These are phyloP conservation scores for Yarrowia hollandica DNA, from an alignment of 805 yeast genomes.

Conservation along the genomic window DNA sequence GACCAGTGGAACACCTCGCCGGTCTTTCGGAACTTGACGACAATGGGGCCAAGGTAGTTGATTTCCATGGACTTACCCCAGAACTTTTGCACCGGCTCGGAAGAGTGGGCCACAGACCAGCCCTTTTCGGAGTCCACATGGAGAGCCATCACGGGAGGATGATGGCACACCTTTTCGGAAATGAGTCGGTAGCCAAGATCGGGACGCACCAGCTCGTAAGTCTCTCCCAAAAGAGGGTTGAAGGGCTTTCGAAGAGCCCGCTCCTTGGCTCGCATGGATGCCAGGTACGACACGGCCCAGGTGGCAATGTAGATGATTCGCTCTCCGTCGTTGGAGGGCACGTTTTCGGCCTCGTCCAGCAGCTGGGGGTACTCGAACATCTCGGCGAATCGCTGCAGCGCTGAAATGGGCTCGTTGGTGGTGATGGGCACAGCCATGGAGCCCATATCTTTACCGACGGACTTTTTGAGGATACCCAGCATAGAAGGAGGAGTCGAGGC, in stretches of 20 bases:
- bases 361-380: slow-evolving; percentile 71
- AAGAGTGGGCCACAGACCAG: slow-evolving; percentile 55
- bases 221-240: slow-evolving; percentile 92
- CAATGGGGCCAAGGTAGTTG: slow-evolving; percentile 67
- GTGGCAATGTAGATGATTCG: slow-evolving; percentile 68
- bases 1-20: slow-evolving; percentile 74
- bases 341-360: slow-evolving; percentile 60
- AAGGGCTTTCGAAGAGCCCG: slow-evolving; percentile 87
- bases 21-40: slow-evolving; percentile 51
- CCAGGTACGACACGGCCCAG: slow-evolving; percentile 74
- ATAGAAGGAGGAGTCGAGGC: slow-evolving; percentile 77
- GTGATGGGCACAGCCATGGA: slow-evolving; percentile 92
- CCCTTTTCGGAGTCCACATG: slow-evolving; percentile 61
- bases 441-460: slow-evolving; percentile 83
- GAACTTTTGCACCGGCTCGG: slow-evolving; percentile 69
- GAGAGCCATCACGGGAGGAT: slow-evolving; percentile 82
- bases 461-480: slow-evolving; percentile 75
- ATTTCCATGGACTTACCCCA: slow-evolving; percentile 95
- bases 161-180: slow-evolving; percentile 83
- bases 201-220: slow-evolving; percentile 84
- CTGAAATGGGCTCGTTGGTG: slow-evolving; percentile 85
- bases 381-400: slow-evolving; percentile 78
- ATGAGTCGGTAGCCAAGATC: slow-evolving; percentile 73
- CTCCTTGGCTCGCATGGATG: slow-evolving; percentile 70
- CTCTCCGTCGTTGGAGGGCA: slow-evolving; percentile 53